phyloP scores from a whole-genome alignment of 345 rosid species.

The Rhodamnia rubescens region DNA sequence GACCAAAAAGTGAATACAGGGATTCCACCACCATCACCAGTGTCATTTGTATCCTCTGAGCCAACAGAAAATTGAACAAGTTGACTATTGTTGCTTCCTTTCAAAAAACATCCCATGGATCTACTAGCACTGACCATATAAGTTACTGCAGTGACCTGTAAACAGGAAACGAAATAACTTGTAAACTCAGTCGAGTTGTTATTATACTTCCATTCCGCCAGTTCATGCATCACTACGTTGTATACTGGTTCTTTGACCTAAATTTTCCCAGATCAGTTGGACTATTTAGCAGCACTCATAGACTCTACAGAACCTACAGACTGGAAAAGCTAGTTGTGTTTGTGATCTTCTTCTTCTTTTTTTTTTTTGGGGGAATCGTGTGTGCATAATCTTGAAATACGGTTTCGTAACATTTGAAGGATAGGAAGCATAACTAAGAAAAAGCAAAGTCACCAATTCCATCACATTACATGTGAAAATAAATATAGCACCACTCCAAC shows the following conservation, averaged over 20 bases:
- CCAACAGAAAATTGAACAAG: slow-evolving; percentile 50
- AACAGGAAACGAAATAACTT: not conserved
- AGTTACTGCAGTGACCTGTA: slow-evolving; percentile 48
- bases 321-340: not conserved
- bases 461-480: not conserved
- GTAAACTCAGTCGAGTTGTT: not conserved
- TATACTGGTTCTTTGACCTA: not conserved
- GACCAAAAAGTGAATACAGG: slow-evolving; percentile 59
- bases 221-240: not conserved
- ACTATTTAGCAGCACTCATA: not conserved
- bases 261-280: not conserved
- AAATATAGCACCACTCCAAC: not conserved
- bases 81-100: slow-evolving; percentile 33
- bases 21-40: slow-evolving; percentile 69
- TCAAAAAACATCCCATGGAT: slow-evolving; percentile 59
- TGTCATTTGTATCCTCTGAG: slow-evolving; percentile 37
- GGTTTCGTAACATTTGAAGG: not conserved
- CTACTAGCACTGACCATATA: slow-evolving; percentile 44
- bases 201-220: not conserved
- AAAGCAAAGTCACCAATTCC: not conserved
- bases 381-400: not conserved
- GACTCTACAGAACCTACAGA: not conserved
- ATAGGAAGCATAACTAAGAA: not conserved
- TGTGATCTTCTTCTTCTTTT: not conserved
- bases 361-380: not conserved